Base-by-base conservation (phyloP, 805 yeast species). In the Ogataea haglerorum region DNA sequence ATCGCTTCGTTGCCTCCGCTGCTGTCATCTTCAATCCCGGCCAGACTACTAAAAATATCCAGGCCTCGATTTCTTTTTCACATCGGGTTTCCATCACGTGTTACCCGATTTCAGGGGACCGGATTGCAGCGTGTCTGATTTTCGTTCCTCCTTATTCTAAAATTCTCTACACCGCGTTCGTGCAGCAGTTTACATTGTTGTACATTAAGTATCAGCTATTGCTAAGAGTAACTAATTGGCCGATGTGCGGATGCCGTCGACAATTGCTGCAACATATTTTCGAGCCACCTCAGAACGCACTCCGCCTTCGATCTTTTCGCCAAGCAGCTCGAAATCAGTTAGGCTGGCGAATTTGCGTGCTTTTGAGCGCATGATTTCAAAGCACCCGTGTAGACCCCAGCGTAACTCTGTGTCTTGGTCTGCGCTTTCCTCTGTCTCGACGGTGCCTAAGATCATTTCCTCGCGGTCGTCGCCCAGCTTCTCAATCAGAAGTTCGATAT, bases 301-400 rank as follows among this genome's bases (percentile, higher is more conserved):
- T 10, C 33, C 38, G 6, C 22, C 10, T 19, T 45, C 43, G 13
- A 40, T 29, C 24, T 36, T 19, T 13, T 25, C 34, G 16, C 28
- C 26, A 3, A 41, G 13, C 4, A 34, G 26, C 10, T 34, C 32
- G 13, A 29, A 10, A 4, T 34, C 36, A 5, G 39, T 34, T 10
- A 23, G 21, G 7, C 24, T 13, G 6, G 35, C 10, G 16, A 45
- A 45, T 25, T 38, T 32, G 13, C 55, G 37, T 19, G 42, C 8
- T 37, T 49, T 45, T 12, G 43, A 27, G 12, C 47, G 45, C 15
- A 49, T 27, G 17, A 45, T 26, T 21, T 40, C 43, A 24, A 49
- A 17, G 15, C 45, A 36, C 15, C 43, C 42, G 4, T 63, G 61
- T 38, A 71, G 68, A 40, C 71, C 71, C 76, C 76, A 72, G 22